Evolutionary conservation across 2,329 filamentous ascomycete genomes (phyloP).

Genomic region (Coleophoma eucalyptorum): DNA sequence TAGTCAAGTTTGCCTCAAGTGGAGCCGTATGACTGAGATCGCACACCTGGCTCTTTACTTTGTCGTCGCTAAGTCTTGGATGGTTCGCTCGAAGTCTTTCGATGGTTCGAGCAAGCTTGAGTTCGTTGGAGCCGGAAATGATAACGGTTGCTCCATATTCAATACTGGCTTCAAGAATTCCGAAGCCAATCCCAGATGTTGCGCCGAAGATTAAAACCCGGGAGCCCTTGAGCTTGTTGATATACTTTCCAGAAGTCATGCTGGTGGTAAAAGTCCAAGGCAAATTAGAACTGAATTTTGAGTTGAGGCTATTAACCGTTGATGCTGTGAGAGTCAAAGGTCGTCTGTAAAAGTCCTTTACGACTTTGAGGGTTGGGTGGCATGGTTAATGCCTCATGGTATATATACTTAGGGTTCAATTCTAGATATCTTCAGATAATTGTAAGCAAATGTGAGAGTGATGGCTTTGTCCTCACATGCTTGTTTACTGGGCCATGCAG

Average conservation of each 20-base stretch:
- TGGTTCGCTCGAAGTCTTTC: neutral
- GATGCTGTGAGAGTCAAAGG: no score
- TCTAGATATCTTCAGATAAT: no score
- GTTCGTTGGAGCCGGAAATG: conserved; percentile 9
- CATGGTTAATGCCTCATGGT: no score
- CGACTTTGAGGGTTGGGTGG: no score
- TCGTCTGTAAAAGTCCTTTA: no score
- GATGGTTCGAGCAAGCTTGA: conserved; percentile 5
- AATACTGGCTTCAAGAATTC: conserved; percentile 21
- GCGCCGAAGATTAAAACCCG: conserved; percentile 23
- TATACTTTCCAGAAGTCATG: conserved; percentile 10
- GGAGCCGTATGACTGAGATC: conserved; percentile 13
- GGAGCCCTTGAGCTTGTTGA: conserved; percentile 20
- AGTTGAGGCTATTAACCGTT: no score
- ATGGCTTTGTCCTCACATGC: no score
- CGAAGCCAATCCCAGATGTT: conserved; percentile 21
- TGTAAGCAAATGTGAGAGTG: no score
- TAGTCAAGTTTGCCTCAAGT: conserved; percentile 31
- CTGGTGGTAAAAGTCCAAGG: no score
- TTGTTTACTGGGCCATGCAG: no score
- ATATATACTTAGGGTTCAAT: no score
- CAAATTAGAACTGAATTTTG: no score
- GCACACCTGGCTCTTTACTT: conserved; percentile 13
- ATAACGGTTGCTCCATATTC: conserved; percentile 17
- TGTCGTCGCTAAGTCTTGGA: neutral